Conservation (phyloP, 768 basidiomycete genomes). For the Clathrus columnatus region DNA sequence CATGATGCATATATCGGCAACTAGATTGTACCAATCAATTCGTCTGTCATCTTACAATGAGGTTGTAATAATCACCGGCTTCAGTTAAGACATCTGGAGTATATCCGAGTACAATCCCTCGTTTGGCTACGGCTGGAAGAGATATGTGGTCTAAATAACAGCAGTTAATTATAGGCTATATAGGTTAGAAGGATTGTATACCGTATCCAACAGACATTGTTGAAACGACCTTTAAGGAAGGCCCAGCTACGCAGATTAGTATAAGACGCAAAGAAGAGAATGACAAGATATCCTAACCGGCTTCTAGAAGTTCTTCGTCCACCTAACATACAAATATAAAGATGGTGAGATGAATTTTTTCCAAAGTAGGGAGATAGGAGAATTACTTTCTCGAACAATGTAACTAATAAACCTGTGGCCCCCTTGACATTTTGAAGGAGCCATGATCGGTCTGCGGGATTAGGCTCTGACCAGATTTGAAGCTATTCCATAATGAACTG, state of each 20-base stretch:
- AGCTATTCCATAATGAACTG: background rate
- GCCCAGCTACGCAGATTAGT: slow-evolving; percentile 45
- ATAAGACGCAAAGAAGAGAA: background rate
- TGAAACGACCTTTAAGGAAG: slow-evolving; percentile 70
- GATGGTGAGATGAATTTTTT: slow-evolving; percentile 7
- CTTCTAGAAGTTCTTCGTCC: slow-evolving; percentile 61
- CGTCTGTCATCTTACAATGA: slow-evolving; percentile 9
- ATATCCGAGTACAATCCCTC: slow-evolving; percentile 70
- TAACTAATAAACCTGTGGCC: slow-evolving; percentile 48
- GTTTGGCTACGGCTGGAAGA: slow-evolving; percentile 45
- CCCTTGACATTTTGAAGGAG: slow-evolving; percentile 63
- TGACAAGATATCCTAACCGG: slow-evolving; percentile 26
- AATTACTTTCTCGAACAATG: slow-evolving; percentile 63
- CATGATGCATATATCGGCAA: slow-evolving; percentile 87
- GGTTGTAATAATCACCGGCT: slow-evolving; percentile 42
- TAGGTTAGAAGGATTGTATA: slow-evolving; percentile 22
- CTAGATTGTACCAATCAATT: slow-evolving; percentile 37
- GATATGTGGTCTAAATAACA: slow-evolving; percentile 69
- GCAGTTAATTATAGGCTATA: background rate
- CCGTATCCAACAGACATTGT: slow-evolving; percentile 92
- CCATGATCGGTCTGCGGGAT: slow-evolving; percentile 46
- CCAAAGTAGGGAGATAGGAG: slow-evolving; percentile 1
- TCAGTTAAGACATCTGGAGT: slow-evolving; percentile 92
- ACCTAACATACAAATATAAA: slow-evolving; percentile 35
- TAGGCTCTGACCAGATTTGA: slow-evolving; percentile 7